Conservation (phyloP, 306 rosid species). For the Sophora flavescens region DNA sequence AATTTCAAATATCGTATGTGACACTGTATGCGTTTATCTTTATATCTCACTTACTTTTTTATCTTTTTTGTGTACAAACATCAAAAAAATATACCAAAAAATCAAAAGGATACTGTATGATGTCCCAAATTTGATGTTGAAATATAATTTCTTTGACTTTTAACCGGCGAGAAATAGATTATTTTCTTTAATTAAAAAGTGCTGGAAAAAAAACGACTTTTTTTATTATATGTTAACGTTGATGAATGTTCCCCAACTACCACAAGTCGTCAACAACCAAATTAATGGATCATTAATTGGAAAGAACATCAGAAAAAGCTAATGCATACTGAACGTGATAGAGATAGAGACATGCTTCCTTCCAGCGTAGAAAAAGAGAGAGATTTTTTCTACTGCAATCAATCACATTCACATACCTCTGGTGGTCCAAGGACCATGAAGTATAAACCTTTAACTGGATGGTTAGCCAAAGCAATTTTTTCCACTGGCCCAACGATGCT, state of each 20-base stretch:
- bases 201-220: background rate
- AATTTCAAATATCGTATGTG: no score
- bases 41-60: no score
- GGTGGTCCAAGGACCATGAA: conserved; percentile 57
- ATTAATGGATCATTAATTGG: background rate
- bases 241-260: conserved; percentile 23
- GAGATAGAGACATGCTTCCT: background rate
- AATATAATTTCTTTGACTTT: no score
- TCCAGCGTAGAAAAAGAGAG: background rate
- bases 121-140: no score
- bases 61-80: no score
- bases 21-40: no score
- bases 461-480: conserved; percentile 57
- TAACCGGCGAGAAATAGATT: background rate
- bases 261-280: background rate
- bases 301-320: background rate
- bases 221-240: background rate
- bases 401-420: conserved; percentile 50
- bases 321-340: background rate
- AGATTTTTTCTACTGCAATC: background rate
- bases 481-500: conserved; percentile 63
- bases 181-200: background rate
- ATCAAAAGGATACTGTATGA: no score
- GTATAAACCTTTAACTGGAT: conserved; percentile 57
- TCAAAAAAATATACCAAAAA: no score